Evolutionary conservation across 306 rosid species (phyloP), one percentile per base, ranked within the genome.

Genomic region (Lagenaria siceraria): DNA sequence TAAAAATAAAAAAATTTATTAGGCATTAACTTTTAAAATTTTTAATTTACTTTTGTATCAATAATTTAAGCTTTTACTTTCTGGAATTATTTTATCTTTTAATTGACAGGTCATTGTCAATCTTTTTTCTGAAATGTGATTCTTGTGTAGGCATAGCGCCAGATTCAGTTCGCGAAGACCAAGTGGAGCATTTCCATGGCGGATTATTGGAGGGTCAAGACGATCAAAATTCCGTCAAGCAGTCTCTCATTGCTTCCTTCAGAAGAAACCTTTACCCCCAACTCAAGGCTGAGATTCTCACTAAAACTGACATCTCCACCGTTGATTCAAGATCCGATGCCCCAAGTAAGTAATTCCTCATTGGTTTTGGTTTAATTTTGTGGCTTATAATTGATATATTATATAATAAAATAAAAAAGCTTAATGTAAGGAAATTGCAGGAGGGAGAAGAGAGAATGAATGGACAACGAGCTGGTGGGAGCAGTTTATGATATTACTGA

Each of bases 401-500:
- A 43, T 43, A 43, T 5, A 36, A 5, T 2, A 0, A 36, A 4
- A 36, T 2, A 36, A 29, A 29, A 29, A 29, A 29, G 13, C 0
- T 46, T 3, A 46, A 46, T 46, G 52, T 2, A 46, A 46, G 52
- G 52, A 46, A 46, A 15, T 62, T 63, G 70, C 46, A 63, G 76
- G 0, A 7, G 55, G 66, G 90, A 92, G 55, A 88, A 93, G 82
- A 66, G 84, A 85, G 48, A 87, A 84, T 52, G 77, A 89, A 82
- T 90, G 98, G 98, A 81, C 78, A 48, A 86, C 90, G 18, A 85
- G 87, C 81, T 94, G 98, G 98, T 90, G 88, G 89, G 89, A 82
- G 78, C 96, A 94, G 80, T 91, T 94, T 76, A 84, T 18, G 79
- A 91, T 94, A 63, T 87, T 94, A 51, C 93, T 94, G 52, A 82